Percentiles rank a stretch among this genome's conserved stretches.
These are phyloP conservation scores for Solanum virginianum DNA, from an alignment of 257 asterid genomes.

Conservation along the genomic window DNA sequence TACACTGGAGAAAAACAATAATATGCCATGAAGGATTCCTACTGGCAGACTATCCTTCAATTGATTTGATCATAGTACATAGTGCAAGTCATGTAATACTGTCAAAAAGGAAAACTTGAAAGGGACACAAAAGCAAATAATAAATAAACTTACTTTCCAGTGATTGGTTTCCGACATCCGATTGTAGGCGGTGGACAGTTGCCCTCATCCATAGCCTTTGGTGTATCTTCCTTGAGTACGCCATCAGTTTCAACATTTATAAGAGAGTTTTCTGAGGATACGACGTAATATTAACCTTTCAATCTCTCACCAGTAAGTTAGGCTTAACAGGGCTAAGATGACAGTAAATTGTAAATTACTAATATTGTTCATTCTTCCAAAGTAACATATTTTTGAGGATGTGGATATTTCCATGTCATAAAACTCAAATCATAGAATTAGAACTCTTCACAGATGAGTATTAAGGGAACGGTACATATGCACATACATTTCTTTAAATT, in stretches of 20 bases:
- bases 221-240: background rate
- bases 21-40: background rate
- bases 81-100: background rate
- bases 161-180: background rate
- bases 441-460: background rate
- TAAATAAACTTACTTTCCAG: background rate
- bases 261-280: background rate
- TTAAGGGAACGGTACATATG: background rate
- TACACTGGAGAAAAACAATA: background rate
- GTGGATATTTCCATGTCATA: background rate
- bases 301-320: background rate
- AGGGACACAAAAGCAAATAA: background rate
- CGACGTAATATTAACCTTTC: background rate
- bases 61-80: background rate
- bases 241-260: background rate
- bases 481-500: background rate
- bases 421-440: background rate
- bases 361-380: background rate
- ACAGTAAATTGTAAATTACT: background rate
- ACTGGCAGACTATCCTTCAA: background rate
- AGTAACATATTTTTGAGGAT: background rate
- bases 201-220: background rate
- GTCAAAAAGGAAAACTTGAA: background rate
- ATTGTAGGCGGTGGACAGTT: background rate
- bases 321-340: background rate